Evolutionary conservation across 73 alveolate genomes (phyloP).

Genomic region (Breviolum minutum): DNA sequence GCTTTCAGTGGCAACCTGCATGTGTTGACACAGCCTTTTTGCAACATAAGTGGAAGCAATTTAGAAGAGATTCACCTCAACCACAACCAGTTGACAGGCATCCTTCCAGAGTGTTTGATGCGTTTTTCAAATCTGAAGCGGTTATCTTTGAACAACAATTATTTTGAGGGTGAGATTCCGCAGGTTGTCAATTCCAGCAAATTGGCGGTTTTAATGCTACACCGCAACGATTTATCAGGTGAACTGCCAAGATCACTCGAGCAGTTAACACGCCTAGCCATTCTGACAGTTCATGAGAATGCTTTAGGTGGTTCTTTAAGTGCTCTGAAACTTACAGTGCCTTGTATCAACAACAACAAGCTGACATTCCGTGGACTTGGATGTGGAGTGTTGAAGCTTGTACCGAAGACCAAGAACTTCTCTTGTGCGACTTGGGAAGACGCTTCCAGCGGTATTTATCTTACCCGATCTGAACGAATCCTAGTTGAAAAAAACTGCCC

Average conservation of each 20-base stretch:
- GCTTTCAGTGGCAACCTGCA: neutral
- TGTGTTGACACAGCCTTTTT: neutral
- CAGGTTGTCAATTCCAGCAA: neutral
- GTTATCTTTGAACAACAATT: slow-evolving; percentile 13
- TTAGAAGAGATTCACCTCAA: slow-evolving; percentile 39
- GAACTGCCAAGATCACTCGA: neutral
- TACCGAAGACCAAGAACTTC: neutral
- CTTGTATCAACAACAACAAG: slow-evolving; percentile 7
- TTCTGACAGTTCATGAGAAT: slow-evolving; percentile 49
- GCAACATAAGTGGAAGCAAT: neutral
- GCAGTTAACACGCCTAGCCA: neutral
- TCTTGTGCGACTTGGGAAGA: neutral
- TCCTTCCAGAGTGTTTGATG: slow-evolving; percentile 36
- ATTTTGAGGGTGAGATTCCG: neutral
- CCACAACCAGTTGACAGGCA: slow-evolving; percentile 31
- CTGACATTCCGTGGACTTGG: neutral
- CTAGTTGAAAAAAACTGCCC: neutral
- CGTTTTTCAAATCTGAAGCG: neutral
- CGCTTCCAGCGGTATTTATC: no score
- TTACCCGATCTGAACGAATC: neutral
- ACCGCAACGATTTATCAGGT: neutral
- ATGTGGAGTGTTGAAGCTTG: neutral
- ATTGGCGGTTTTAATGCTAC: slow-evolving; percentile 12
- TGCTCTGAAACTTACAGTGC: neutral
- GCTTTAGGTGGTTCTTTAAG: neutral